Percentiles rank a stretch among this genome's conserved stretches.
These are phyloP conservation scores for Candida pseudoviswanathii DNA, from an alignment of 1,139 yeast species.

Conservation along the genomic window DNA sequence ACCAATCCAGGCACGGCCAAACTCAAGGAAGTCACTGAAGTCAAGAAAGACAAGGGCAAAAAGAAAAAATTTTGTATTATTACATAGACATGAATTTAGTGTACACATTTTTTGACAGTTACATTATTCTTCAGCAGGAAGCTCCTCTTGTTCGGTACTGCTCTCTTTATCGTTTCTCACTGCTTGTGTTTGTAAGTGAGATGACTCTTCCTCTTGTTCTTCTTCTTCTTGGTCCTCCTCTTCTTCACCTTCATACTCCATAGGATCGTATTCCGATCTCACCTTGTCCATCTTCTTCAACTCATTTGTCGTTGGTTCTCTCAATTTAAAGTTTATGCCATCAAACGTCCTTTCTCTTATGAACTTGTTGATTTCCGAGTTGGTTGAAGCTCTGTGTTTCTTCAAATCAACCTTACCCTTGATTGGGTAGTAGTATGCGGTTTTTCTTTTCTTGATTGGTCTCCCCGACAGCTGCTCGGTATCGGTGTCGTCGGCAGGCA, in stretches of 20 bases:
- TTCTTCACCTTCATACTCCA: constrained; percentile 62
- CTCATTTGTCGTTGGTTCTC: constrained; percentile 77
- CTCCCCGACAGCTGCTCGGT: constrained; percentile 36
- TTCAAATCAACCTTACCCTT: constrained; percentile 79
- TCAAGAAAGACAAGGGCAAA: constrained; percentile 16
- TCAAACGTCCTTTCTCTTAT: constrained; percentile 55
- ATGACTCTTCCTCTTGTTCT: constrained; percentile 16
- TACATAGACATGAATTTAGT: constrained; percentile 15
- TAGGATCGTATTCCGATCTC: constrained; percentile 76
- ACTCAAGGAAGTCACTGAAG: constrained; percentile 2
- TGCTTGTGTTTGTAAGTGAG: constrained; percentile 44
- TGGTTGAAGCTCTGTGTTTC: constrained; percentile 66
- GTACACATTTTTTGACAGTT: not conserved
- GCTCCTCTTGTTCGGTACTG: constrained; percentile 17
- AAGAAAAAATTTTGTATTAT: constrained; percentile 23
- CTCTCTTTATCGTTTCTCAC: constrained; percentile 38
- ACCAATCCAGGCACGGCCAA: constrained; percentile 2
- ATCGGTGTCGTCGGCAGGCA: constrained; percentile 63
- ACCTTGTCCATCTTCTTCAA: constrained; percentile 64
- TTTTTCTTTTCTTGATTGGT: constrained; percentile 44
- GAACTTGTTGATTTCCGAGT: constrained; percentile 51
- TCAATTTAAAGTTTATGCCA: constrained; percentile 58
- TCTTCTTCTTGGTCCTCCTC: constrained; percentile 32
- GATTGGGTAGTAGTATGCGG: constrained; percentile 79
- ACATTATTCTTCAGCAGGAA: constrained; percentile 20